Base-by-base conservation (phyloP, 306 rosid genomes). In the Inga leiocalycina region DNA sequence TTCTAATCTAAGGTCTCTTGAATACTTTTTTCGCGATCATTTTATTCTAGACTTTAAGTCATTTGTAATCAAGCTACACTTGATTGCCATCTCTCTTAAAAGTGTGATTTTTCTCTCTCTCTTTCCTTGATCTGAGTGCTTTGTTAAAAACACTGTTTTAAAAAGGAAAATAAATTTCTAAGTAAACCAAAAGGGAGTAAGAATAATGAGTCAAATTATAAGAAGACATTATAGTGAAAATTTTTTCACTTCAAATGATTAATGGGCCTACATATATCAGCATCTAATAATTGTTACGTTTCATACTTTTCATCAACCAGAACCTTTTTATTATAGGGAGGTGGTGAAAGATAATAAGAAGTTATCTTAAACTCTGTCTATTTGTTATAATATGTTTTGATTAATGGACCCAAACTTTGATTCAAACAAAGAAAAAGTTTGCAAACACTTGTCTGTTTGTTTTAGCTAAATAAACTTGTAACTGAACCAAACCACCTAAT, bases 211-310 rank as follows among this genome's bases (percentile, higher is more conserved):
- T 61, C 5, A 61, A 10, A 61, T 24, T 24, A 22, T n/a, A 61
- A 22, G 34, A 57, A 11, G 16, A 22, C 14, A 24, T 3, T 14
- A 49, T 49, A 14, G 17, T 51, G 57, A n/a, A 35, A 39, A 80
- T 75, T 80, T 3, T 80, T 54, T 78, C 85, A 87, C 83, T 87
- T 82, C 82, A 85, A 85, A 87, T 90, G 86, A 88, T 85, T 49
- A 85, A 76, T 32, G 90, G 87, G 19, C 85, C 87, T 79, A 77
- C 84, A 17, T 52, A 5, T 19, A 65, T 76, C 24, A 79, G 74
- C 7, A 35, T 83, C 84, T 12, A 61, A 76, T 74, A 75, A 43
- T 66, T 69, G 27, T 57, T 43, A 67, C 35, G 0, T 49, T 10
- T 49, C 19, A 49, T 49, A 67, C 35, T 4, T 49, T 10, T 49